Evolutionary conservation across 73 alveolate genomes (phyloP), one percentile per base, ranked within the genome.

Genomic region (Paramecium primaurelia): DNA sequence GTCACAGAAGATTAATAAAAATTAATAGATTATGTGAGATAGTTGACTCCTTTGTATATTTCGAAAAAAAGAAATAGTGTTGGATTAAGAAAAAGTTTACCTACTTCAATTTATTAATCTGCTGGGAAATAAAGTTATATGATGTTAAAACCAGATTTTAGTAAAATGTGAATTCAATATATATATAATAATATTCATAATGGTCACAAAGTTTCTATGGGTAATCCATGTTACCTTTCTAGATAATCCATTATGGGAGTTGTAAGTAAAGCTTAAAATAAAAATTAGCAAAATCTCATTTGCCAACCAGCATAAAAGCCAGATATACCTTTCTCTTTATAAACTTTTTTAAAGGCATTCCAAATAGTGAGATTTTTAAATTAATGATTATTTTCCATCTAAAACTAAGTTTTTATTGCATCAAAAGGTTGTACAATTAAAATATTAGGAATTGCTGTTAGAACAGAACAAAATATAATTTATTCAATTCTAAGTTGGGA

Each of bases 271-370:
- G 88, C 88, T 40, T 30, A 75, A 37, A 75, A 34, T 22, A 75
- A 34, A 25, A 75, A 75, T 34, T 34, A 26, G 32, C 30, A 32
- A 34, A 40, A 22, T 40, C 88, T 75, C 38, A 40, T 45, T 34
- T 75, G 37, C 88, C 88, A 75, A 32, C 88, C 88, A 34, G 88
- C 88, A 36, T 75, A 75, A 37, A 75, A 75, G 38, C 88, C 88
- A n/a, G 38, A 9, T 2, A 75, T 75, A 18, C 88, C 88, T 22
- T 37, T 34, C 25, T 75, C 88, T 6, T 5, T 10, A 75, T 75
- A 75, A 5, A 75, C 58, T 18, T 75, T 40, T 40, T 40, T 22
- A 75, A 75, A 22, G 0, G 60, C 88, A 16, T 75, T 37, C 36
- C 34, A 22, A 14, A 75, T 75, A 9, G 42, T 14, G 38, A 37